Base-by-base conservation (phyloP, 1,284 basidiomycete species). In the Ceratobasidium sp. region DNA sequence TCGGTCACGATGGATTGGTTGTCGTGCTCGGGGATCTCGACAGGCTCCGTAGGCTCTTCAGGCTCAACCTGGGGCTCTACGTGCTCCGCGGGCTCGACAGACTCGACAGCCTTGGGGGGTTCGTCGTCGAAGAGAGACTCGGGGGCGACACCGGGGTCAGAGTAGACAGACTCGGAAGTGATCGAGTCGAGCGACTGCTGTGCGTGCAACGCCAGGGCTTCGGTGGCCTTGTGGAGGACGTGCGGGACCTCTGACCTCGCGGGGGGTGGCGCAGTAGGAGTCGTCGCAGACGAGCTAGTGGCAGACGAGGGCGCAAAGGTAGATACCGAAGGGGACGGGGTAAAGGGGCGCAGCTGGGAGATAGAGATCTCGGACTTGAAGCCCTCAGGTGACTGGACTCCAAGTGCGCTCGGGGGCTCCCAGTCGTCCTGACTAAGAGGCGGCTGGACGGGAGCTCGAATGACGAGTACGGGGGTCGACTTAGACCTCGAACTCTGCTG, bases 301-400 rank as follows among this genome's bases (percentile, higher is more conserved):
- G 24, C 66, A 19, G 66, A 69, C 34, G 53, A 39, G 22, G 65
- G 51, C 13, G 66, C 66, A 54, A 69, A 46, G 34, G 66, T 69
- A 39, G 66, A 69, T 22, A 69, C 66, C 29, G 51, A 54, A 39
- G 66, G 66, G 14, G 66, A 69, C n/a, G 66, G 66, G 9, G 66
- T 69, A 24, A 58, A 69, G 37, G 66, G 66, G 34, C 66, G 51
- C 34, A 69, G 43, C 19, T 46, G 37, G 29, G 66, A 69, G 29
- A 69, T 69, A 22, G 66, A 69, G 34, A 27, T 37, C 54, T 69
- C 66, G 31, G 66, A 69, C 13, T 43, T 58, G 66, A 69, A 69
- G 27, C 66, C 66, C n/a, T 69, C 66, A 41, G 66, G 66, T 19
- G 66, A 69, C 34, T 54, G 53, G 53, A 69, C 66, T 14, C 66